Conservation (phyloP, 2,329 filamentous ascomycete genomes). For the Colletotrichum sidae region DNA sequence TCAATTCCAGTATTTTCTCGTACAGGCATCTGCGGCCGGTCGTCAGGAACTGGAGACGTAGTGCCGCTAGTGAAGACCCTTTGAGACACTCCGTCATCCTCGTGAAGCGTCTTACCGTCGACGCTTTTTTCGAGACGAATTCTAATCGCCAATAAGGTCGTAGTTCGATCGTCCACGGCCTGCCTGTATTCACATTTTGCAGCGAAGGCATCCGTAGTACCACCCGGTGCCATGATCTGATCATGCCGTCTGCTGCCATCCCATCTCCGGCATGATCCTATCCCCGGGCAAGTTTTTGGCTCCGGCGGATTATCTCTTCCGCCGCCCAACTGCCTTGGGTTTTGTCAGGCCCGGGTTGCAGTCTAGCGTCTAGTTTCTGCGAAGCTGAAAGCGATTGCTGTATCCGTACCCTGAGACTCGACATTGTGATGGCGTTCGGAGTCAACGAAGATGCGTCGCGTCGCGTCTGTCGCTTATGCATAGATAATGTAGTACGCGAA, state of each 20-base stretch:
- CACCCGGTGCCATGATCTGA: slow-evolving; percentile 15
- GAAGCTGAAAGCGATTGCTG: too few relatives aligned
- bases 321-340: too few relatives aligned
- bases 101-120: background rate
- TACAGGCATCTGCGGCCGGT: slow-evolving; percentile 11
- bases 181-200: background rate
- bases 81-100: slow-evolving; percentile 24
- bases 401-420: too few relatives aligned
- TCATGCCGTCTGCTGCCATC: slow-evolving; percentile 24
- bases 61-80: slow-evolving; percentile 11
- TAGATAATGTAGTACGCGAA: background rate
- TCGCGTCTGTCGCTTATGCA: too few relatives aligned
- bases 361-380: too few relatives aligned
- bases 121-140: slow-evolving; percentile 9
- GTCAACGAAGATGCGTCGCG: too few relatives aligned
- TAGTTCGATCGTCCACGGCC: background rate
- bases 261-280: slow-evolving; percentile 1
- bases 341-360: too few relatives aligned
- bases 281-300: background rate
- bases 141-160: slow-evolving; percentile 6
- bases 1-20: slow-evolving; percentile 20
- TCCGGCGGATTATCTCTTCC: too few relatives aligned
- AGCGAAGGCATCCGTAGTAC: slow-evolving; percentile 24
- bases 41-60: slow-evolving; percentile 9
- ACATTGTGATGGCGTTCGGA: too few relatives aligned